Evolutionary conservation across 192 early-diverging fungal genomes (phyloP), one percentile per base, ranked within the genome.

Genomic region (Umbelopsis vinacea): DNA sequence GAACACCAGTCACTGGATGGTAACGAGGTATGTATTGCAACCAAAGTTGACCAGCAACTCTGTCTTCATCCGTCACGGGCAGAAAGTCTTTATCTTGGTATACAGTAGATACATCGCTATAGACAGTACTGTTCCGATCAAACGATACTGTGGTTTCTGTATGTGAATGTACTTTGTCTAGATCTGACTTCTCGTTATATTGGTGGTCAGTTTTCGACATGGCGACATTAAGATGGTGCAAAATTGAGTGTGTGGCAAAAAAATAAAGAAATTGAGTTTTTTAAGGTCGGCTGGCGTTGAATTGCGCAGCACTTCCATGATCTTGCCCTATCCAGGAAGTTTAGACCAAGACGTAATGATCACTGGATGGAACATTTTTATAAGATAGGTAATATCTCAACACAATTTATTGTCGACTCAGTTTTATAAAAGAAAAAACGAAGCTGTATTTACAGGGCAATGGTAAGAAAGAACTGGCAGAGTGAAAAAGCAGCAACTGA

Each of bases 381-480:
- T 15, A 10, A 14, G 33, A 1, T 17, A 37, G 14, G 22, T 24
- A n/a, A 35, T 63, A 29, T 63, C 26, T 26, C 23, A 29, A 37
- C 14, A 0, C 23, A 37, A 55, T 57, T 29, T 38, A 35, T 60
- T 35, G 24, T 63, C 26, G 26, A 37, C 33, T 63, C 57, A 63
- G 57, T 63, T 54, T 26, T 29, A 29, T 29, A 29, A 29, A 29
- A 3, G 3, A 29, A 29, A 29, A 29, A 57, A 19, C 23, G n/a
- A 29, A 63, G 57, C 57, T 63, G 57, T 63, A 63, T 63, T 63
- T 63, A 63, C 57, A 63, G 33, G 57, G 33, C 57, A 63, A 63
- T 37, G 33, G 29, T 12, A 43, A 43, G 40, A 43, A 43, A 37
- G 15, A 50, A 50, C 7, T 15, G 17, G 17, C 19, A 15, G 48